A percentile compares a stretch with the other conserved stretches of the same genome.
phyloP scores from a whole-genome alignment of 176 grass and related monocot species.

The Cenchrus purpureus region DNA sequence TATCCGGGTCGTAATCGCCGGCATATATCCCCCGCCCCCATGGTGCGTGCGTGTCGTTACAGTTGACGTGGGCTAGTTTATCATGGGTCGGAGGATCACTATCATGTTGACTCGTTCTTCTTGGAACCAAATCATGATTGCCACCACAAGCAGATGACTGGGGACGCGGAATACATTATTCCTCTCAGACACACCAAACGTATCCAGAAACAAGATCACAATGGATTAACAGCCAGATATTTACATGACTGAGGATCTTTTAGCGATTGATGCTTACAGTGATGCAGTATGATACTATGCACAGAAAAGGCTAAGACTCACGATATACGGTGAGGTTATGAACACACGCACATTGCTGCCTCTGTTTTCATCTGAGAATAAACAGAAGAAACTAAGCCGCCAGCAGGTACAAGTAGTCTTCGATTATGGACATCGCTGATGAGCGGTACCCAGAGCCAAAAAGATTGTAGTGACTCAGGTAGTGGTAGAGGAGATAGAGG shows the following conservation, averaged over 20 bases:
- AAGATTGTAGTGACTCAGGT: conserved; percentile 90
- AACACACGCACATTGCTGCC: background rate
- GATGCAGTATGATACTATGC: background rate
- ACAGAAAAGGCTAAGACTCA: too few species aligned
- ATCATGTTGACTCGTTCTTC: conserved; percentile 49
- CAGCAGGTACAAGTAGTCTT: conserved; percentile 60
- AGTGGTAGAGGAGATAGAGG: conserved; percentile 80
- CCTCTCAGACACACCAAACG: background rate
- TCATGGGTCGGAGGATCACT: conserved; percentile 29
- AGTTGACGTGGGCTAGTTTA: conserved; percentile 28
- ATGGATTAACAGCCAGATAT: conserved; percentile 14
- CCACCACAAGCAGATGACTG: conserved; percentile 25
- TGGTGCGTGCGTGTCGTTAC: background rate
- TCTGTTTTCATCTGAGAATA: background rate
- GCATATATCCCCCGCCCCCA: background rate
- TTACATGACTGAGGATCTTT: background rate
- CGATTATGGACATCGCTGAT: conserved; percentile 73
- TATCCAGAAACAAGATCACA: background rate
- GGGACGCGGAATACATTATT: background rate
- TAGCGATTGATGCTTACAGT: background rate
- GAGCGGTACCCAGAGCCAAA: conserved; percentile 81
- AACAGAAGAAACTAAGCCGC: conserved; percentile 38
- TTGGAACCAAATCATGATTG: conserved; percentile 1
- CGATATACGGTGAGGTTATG: too few species aligned
- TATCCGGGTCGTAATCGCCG: background rate